phyloP scores from a whole-genome alignment of 345 rosid species.

The Acer yangbiense region DNA sequence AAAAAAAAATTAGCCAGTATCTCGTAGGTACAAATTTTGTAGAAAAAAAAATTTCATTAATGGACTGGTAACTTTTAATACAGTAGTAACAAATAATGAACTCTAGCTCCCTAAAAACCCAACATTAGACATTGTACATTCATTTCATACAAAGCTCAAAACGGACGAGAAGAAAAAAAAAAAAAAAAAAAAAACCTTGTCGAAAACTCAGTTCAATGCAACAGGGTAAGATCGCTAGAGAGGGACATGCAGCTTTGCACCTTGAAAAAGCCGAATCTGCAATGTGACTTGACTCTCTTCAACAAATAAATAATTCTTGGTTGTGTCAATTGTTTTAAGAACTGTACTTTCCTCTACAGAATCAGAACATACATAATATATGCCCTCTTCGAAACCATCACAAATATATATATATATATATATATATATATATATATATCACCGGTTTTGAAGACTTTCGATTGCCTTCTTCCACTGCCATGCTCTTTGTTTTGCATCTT shows the following conservation, averaged over 20 bases:
- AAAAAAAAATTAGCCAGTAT: background rate
- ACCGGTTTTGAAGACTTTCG: constrained; percentile 84
- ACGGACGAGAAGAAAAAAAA: background rate
- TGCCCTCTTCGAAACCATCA: constrained; percentile 4
- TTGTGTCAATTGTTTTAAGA: constrained; percentile 13
- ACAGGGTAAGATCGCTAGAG: background rate
- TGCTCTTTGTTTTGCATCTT: constrained; percentile 91
- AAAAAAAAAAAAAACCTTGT: background rate
- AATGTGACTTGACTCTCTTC: constrained; percentile 28
- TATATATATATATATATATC: constrained; percentile 30
- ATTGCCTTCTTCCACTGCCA: constrained; percentile 94
- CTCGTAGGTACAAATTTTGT: background rate
- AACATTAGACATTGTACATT: constrained; percentile 17
- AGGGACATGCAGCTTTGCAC: constrained; percentile 13
- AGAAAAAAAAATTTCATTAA: constrained; percentile 28
- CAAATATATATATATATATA: constrained; percentile 11
- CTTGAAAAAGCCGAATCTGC: constrained; percentile 27
- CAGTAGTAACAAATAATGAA: constrained; percentile 24
- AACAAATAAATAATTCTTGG: constrained; percentile 28
- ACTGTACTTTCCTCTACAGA: constrained; percentile 28
- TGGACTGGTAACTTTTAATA: constrained; percentile 29
- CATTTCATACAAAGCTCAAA: constrained; percentile 14
- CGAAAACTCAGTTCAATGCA: constrained; percentile 14
- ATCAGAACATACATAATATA: constrained; percentile 30
- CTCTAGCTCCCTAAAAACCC: constrained; percentile 18